These are phyloP conservation scores for Protomyces inundatus DNA, from an alignment of 1,139 yeast genomes.

Conservation along the genomic window DNA sequence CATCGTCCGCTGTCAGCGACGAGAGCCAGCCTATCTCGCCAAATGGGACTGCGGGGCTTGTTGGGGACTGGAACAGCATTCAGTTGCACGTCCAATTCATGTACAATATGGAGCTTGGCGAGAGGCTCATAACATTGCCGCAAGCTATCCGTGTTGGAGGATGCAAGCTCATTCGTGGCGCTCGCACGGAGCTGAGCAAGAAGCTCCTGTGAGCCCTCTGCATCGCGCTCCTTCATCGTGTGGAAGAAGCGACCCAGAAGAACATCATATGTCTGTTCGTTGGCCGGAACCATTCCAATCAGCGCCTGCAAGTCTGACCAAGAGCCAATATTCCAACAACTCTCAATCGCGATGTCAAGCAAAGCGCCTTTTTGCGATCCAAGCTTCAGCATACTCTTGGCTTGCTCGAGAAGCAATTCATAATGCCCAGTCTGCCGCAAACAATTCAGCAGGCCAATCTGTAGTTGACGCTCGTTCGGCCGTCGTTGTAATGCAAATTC, in stretches of 20 bases:
- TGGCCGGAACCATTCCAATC: conserved; percentile 46
- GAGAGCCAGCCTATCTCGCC: conserved; percentile 9
- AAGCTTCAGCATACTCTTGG: background rate
- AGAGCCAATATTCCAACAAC: conserved; percentile 65
- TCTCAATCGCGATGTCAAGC: conserved; percentile 55
- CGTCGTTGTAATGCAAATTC: conserved; percentile 54
- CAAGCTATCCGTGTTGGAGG: conserved; percentile 58
- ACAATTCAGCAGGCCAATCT: conserved; percentile 48
- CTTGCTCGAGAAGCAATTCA: conserved; percentile 40
- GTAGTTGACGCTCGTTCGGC: conserved; percentile 40
- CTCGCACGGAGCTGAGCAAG: conserved; percentile 51
- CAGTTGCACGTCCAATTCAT: conserved; percentile 47
- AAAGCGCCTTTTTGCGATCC: background rate
- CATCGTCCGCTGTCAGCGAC: conserved; percentile 33
- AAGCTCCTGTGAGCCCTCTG: conserved; percentile 40
- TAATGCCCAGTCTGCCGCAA: conserved; percentile 56
- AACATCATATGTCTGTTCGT: conserved; percentile 48
- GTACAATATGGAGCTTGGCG: conserved; percentile 64
- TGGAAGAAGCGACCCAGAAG: conserved; percentile 60
- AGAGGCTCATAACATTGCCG: conserved; percentile 53
- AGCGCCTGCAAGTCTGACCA: conserved; percentile 52
- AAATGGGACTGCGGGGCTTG: conserved; percentile 28
- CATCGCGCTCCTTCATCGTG: conserved; percentile 42
- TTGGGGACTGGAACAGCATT: background rate
- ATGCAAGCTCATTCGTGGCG: conserved; percentile 59